phyloP scores from a whole-genome alignment of 306 rosid species.

The Inga oerstediana region DNA sequence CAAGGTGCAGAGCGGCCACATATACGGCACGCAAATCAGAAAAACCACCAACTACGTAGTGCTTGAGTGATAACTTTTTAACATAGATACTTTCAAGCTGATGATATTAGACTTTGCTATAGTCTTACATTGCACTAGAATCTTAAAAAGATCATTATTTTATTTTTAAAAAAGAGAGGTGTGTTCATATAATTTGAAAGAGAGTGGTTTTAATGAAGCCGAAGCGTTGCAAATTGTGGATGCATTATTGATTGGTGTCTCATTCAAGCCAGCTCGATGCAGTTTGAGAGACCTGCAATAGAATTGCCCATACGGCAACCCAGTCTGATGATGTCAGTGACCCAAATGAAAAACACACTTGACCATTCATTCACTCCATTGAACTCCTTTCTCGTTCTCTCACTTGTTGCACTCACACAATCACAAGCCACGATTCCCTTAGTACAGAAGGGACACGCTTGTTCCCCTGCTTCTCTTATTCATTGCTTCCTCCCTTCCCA shows the following conservation, averaged over 20 bases:
- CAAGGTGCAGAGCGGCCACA: constrained; percentile 50
- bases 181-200: too few species aligned
- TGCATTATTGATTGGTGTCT: constrained; percentile 26
- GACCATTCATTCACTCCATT: not conserved
- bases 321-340: constrained; percentile 17
- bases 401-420: not conserved
- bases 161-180: too few species aligned
- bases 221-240: constrained; percentile 8
- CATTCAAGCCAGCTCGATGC: constrained; percentile 13
- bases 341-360: constrained; percentile 8
- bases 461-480: not conserved
- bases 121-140: not conserved
- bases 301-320: constrained; percentile 7
- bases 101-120: not conserved
- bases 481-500: not conserved
- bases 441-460: not conserved
- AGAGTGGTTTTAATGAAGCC: not conserved
- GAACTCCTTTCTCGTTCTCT: constrained; percentile 3
- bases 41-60: not conserved
- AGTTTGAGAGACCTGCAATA: constrained; percentile 13
- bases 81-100: too few species aligned
- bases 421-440: not conserved
- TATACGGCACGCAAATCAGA: constrained; percentile 30
- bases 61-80: too few species aligned
- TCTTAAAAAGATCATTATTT: too few species aligned